Conservation (phyloP, 805 yeast species). For the Metschnikowia lunata region DNA sequence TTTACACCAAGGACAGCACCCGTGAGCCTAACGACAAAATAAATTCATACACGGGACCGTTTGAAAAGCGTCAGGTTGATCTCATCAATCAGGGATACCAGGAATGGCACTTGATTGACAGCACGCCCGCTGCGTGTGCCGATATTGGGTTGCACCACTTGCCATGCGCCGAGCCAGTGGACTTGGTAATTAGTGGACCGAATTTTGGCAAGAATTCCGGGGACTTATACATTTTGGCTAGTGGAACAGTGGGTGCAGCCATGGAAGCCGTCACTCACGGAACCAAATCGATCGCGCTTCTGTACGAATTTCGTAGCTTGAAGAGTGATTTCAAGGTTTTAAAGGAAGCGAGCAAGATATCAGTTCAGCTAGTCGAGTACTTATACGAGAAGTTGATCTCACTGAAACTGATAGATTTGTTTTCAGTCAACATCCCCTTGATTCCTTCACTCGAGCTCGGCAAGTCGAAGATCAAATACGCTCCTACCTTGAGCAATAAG, state of each 20-base stretch:
- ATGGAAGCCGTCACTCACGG: slow-evolving; percentile 83
- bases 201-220: slow-evolving; percentile 92
- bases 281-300: slow-evolving; percentile 70
- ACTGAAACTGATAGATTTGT: slow-evolving; percentile 55
- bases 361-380: slow-evolving; percentile 60
- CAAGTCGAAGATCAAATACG: slow-evolving; percentile 58
- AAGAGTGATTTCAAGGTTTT: slow-evolving; percentile 48
- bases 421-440: slow-evolving; percentile 81
- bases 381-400: slow-evolving; percentile 55
- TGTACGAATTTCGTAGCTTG: slow-evolving; percentile 70
- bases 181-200: slow-evolving; percentile 90
- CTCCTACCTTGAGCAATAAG: slow-evolving; percentile 75
- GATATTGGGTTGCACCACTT: slow-evolving; percentile 84
- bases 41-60: slow-evolving; percentile 65
- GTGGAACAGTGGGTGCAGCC: slow-evolving; percentile 97
- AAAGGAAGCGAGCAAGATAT: slow-evolving; percentile 60
- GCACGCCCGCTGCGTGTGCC: slow-evolving; percentile 95
- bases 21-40: slow-evolving; percentile 38
- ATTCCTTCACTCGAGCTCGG: slow-evolving; percentile 47
- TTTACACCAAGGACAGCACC: slow-evolving; percentile 49
- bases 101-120: slow-evolving; percentile 86
- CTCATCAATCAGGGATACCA: slow-evolving; percentile 39
- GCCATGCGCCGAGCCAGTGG: slow-evolving; percentile 50
- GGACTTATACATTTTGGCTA: slow-evolving; percentile 80
- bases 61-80: slow-evolving; percentile 45